Base-by-base conservation (phyloP, 805 yeast genomes). In the Kodamaea kaohsiungensis region DNA sequence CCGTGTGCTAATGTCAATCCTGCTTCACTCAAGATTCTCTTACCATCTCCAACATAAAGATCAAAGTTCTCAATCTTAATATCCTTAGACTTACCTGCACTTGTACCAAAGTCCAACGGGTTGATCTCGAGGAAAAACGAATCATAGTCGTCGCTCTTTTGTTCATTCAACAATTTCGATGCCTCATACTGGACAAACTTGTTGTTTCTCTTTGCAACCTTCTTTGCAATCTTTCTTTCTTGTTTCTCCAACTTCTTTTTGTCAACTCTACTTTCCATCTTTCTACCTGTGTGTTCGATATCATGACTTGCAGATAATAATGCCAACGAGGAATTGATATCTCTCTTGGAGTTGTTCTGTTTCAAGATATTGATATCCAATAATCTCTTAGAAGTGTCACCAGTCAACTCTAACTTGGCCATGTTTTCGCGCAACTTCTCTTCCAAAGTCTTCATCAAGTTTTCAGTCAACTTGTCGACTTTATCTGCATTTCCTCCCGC, bases 81-180 rank as follows among this genome's bases (percentile, higher is more conserved):
- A 71, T 95, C 98, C 72, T 95, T 95, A n/a, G 96, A 88, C 72
- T 93, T 93, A 58, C 98, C 98, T n/a, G 93, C 91, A 64, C 76
- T 63, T 2, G 75, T 65, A 50, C 93, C 93, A 64, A 90, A 85
- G 53, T 95, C 98, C 62, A 95, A 80, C 3, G 99, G 99, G 68
- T 95, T 95, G 67, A 95, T 95, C 61, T 92, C 89, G 68, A 95
- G 82, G 83, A 89, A 95, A 82, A 93, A 95, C 48, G 91, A 89
- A 70, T 95, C 99, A 69, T 93, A 95, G 70, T 92, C 92, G 40
- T 86, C 88, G 22, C 79, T 81, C 51, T 82, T 78, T 55, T 75
- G 73, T 43, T 83, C 89, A 57, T 82, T 80, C 58, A 95, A 79
- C 61, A 95, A 80, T 73, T 89, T 91, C 43, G 98, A 91, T n/a